Conservation (phyloP, 257 asterid species). For the Verbascum thapsus region DNA sequence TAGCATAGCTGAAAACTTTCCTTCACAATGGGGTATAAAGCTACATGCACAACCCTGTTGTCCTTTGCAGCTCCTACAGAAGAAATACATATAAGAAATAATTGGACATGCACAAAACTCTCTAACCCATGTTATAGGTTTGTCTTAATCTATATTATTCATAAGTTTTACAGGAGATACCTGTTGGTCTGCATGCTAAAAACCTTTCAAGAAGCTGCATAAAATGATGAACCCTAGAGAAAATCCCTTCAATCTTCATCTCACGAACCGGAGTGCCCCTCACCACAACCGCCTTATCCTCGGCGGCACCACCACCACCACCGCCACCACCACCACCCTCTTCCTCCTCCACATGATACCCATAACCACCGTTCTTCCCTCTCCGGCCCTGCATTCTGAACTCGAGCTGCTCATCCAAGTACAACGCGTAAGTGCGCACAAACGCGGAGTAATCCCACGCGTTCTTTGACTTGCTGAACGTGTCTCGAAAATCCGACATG, state of each 20-base stretch:
- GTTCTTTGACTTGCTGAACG: conserved; percentile 46
- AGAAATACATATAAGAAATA: neutral
- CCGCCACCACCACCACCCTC: conserved; percentile 33
- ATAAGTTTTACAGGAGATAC: conserved; percentile 29
- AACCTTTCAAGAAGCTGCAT: conserved; percentile 83
- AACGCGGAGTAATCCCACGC: conserved; percentile 94
- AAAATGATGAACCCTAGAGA: conserved; percentile 61
- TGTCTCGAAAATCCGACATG: conserved; percentile 85
- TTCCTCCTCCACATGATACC: conserved; percentile 38
- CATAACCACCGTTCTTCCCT: conserved; percentile 56
- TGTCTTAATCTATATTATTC: no score
- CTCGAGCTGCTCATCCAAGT: conserved; percentile 84
- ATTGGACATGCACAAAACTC: neutral
- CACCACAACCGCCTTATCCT: conserved; percentile 28
- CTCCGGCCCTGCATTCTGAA: conserved; percentile 66
- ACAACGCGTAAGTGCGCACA: conserved; percentile 71
- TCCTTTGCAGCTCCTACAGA: conserved; percentile 70
- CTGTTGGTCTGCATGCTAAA: conserved; percentile 83
- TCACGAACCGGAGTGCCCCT: conserved; percentile 57
- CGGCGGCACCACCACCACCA: conserved; percentile 2
- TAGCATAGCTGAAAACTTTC: conserved; percentile 79
- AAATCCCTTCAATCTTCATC: conserved; percentile 59
- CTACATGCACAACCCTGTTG: conserved; percentile 70
- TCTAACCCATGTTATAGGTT: no score
- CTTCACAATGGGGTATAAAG: conserved; percentile 67